Conservation (phyloP, 805 yeast species). For the Sugiyamaella marilandica region DNA sequence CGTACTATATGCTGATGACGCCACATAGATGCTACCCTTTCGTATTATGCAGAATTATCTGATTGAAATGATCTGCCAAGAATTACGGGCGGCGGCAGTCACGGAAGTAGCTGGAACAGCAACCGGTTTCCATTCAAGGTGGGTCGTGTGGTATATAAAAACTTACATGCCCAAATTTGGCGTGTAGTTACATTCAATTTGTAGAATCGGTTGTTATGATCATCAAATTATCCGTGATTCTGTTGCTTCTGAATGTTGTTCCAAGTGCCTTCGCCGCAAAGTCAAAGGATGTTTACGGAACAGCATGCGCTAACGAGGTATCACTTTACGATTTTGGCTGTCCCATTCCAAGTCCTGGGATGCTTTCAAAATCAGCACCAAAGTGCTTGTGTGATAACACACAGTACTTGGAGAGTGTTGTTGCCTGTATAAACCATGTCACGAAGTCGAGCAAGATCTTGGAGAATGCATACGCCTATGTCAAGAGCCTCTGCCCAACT, state of each 20-base stretch:
- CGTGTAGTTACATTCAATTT: background rate
- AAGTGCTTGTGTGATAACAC: slow-evolving; percentile 8
- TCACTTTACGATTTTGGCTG: slow-evolving; percentile 3
- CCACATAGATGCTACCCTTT: background rate
- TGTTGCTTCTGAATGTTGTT: background rate
- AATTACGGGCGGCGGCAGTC: background rate
- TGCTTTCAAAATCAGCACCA: background rate
- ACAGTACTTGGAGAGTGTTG: slow-evolving; percentile 8
- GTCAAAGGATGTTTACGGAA: background rate
- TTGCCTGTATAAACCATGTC: slow-evolving; percentile 8
- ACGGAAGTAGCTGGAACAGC: background rate
- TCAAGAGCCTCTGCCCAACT: slow-evolving; percentile 2
- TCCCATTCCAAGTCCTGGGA: background rate
- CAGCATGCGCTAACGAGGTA: background rate
- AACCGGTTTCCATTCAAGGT: background rate
- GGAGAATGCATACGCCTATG: slow-evolving; percentile 3
- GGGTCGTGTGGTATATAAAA: background rate
- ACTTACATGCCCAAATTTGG: background rate
- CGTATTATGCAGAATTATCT: background rate
- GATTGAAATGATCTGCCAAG: background rate
- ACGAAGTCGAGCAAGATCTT: background rate
- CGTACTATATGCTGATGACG: too few species aligned
- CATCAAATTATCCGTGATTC: background rate
- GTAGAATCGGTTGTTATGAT: background rate
- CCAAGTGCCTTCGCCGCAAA: background rate